Percentiles rank a stretch among this genome's conserved stretches.
These are phyloP conservation scores for Hymenoscyphus infarciens DNA, from an alignment of 2,329 filamentous ascomycete species.

Conservation along the genomic window DNA sequence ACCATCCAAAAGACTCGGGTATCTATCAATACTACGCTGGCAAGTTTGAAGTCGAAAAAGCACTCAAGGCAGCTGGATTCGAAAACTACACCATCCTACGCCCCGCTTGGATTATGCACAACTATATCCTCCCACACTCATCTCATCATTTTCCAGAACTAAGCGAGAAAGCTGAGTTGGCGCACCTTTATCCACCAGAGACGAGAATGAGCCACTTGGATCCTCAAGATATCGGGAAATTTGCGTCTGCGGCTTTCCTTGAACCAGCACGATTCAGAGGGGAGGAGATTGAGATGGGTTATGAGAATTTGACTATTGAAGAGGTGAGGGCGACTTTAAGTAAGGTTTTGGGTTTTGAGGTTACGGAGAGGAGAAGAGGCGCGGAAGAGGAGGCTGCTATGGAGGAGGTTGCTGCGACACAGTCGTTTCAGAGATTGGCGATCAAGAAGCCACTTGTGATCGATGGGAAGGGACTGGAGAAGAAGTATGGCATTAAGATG, in stretches of 20 bases:
- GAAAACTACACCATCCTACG: slow-evolving; percentile 18
- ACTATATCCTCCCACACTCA: slow-evolving; percentile 14
- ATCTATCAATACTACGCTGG: slow-evolving; percentile 13
- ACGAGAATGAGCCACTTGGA: slow-evolving; percentile 12
- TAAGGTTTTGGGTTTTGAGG: slow-evolving; percentile 34
- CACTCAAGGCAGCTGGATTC: slow-evolving; percentile 15
- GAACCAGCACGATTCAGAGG: slow-evolving; percentile 18
- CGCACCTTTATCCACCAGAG: slow-evolving; percentile 10
- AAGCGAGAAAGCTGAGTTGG: slow-evolving; percentile 11
- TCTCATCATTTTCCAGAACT: slow-evolving; percentile 16
- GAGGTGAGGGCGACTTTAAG: slow-evolving; percentile 31
- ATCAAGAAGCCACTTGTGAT: not conserved
- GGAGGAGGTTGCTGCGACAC: slow-evolving; percentile 4
- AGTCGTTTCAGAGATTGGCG: not conserved
- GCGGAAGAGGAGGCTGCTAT: slow-evolving; percentile 26
- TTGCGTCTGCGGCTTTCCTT: slow-evolving; percentile 13
- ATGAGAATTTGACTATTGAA: slow-evolving; percentile 15
- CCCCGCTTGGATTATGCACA: slow-evolving; percentile 12
- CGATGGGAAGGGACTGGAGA: not conserved
- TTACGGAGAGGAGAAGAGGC: slow-evolving; percentile 25
- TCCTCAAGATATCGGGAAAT: slow-evolving; percentile 15
- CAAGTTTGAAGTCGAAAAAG: slow-evolving; percentile 16
- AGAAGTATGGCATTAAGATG: not conserved
- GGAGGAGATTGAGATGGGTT: slow-evolving; percentile 16
- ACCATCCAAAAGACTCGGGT: slow-evolving; percentile 1